Percentiles rank a stretch among this genome's conserved stretches.
phyloP scores from a whole-genome alignment of 2,329 filamentous ascomycete genomes.

The Coniosporium tulheliwenetii region DNA sequence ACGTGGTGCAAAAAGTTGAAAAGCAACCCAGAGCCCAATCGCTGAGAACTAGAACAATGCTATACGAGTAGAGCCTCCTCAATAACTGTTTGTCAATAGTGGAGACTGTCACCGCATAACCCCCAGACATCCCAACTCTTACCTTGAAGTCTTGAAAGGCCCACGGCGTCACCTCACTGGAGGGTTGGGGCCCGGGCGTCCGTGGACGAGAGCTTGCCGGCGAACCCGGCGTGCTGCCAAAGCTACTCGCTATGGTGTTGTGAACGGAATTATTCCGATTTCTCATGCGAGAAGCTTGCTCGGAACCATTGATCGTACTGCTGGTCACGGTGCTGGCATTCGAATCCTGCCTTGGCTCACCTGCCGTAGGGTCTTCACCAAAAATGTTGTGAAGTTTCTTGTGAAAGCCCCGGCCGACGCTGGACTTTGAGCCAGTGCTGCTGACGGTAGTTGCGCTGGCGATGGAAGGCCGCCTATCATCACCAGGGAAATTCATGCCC shows the following conservation, averaged over 20 bases:
- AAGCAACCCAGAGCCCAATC: too few relatives aligned
- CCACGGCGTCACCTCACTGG: constrained; percentile 94
- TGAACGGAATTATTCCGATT: constrained; percentile 74
- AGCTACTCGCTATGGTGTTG: constrained; percentile 37
- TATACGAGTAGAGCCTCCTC: too few relatives aligned
- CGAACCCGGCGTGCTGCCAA: constrained; percentile 44
- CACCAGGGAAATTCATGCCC: constrained; percentile 30
- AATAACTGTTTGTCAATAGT: too few relatives aligned
- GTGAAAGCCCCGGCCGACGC: constrained; percentile 50
- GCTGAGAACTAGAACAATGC: too few relatives aligned
- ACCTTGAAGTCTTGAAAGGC: constrained; percentile 78
- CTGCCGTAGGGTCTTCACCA: constrained; percentile 69
- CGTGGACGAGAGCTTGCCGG: constrained; percentile 62
- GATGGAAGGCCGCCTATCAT: constrained; percentile 71
- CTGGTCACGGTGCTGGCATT: constrained; percentile 37
- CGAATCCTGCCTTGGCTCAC: constrained; percentile 48
- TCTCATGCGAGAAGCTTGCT: constrained; percentile 24
- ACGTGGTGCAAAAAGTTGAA: too few relatives aligned
- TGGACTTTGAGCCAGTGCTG: constrained; percentile 66
- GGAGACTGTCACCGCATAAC: too few relatives aligned
- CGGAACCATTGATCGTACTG: too few relatives aligned
- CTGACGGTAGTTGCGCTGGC: constrained; percentile 79
- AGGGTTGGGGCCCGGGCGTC: constrained; percentile 55
- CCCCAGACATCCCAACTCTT: constrained; percentile 19
- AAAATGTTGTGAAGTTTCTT: constrained; percentile 87